Percentiles rank a stretch among this genome's conserved stretches.
Conservation (phyloP, 371 early-diverging fungal species). For the Syncephalastrum racemosum region DNA sequence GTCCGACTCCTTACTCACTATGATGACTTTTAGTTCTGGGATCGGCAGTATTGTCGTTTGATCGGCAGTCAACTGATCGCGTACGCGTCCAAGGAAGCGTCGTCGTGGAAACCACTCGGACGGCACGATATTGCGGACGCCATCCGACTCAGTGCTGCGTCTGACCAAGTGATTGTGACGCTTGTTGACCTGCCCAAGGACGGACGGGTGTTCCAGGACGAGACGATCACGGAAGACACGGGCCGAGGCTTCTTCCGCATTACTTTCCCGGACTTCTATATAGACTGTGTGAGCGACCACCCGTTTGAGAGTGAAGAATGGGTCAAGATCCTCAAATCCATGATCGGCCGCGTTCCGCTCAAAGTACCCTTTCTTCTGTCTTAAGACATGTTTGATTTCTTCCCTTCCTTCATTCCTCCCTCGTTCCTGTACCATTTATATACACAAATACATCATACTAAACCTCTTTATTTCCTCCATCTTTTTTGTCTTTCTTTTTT, state of each 20-base stretch:
- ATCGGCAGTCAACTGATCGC: slow-evolving; percentile 45
- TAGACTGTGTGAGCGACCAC: slow-evolving; percentile 43
- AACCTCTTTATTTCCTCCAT: slow-evolving; percentile 1
- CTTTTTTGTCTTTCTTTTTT: slow-evolving; percentile 2
- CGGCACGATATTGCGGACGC: slow-evolving; percentile 46
- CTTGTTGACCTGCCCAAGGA: slow-evolving; percentile 26
- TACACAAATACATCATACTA: slow-evolving; percentile 8
- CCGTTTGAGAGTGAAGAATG: slow-evolving; percentile 44
- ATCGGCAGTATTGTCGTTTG: slow-evolving; percentile 36
- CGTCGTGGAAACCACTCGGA: slow-evolving; percentile 19
- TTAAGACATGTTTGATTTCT: background rate
- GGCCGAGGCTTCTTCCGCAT: slow-evolving; percentile 42
- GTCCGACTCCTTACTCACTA: background rate
- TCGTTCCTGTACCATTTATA: background rate
- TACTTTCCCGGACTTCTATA: slow-evolving; percentile 33
- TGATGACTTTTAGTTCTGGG: slow-evolving; percentile 34
- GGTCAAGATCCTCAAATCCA: slow-evolving; percentile 43
- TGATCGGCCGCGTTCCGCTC: slow-evolving; percentile 47
- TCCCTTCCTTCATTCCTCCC: background rate
- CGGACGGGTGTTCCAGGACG: slow-evolving; percentile 22
- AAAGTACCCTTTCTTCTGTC: slow-evolving; percentile 24
- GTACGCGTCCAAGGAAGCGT: slow-evolving; percentile 33
- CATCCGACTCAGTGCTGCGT: slow-evolving; percentile 35
- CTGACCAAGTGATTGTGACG: slow-evolving; percentile 42
- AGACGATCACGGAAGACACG: slow-evolving; percentile 28